Evolutionary conservation across 345 rosid genomes (phyloP).

Genomic region (Angophora floribunda): DNA sequence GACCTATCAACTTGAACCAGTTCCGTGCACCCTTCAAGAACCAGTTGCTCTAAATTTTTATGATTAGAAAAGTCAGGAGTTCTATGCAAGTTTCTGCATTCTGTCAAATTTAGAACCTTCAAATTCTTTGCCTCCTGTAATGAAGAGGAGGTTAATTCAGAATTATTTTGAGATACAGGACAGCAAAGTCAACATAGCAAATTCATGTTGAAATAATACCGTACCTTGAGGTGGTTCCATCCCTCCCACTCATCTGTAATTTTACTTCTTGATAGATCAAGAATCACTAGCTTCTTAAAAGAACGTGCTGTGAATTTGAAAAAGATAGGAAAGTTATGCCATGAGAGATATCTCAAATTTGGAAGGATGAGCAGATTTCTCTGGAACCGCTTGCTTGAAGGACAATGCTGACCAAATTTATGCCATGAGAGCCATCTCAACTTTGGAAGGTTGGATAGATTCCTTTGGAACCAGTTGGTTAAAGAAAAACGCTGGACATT

Average conservation of each 20-base stretch:
- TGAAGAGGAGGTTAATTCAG: neutral
- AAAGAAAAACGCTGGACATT: too few relatives aligned
- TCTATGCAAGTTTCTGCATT: neutral
- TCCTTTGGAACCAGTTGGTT: too few relatives aligned
- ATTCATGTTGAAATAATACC: neutral
- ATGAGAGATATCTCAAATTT: neutral
- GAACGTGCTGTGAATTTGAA: accelerated
- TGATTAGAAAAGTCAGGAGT: neutral
- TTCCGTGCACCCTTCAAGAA: neutral
- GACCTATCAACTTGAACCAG: neutral
- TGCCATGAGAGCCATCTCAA: too few relatives aligned
- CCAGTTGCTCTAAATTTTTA: neutral
- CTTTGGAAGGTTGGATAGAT: too few relatives aligned
- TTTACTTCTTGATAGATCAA: neutral
- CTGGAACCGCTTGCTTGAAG: neutral
- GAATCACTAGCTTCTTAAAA: accelerated
- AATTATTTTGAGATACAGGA: neutral
- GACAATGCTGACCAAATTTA: neutral
- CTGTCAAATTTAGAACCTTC: neutral
- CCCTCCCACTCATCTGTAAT: neutral
- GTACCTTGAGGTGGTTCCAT: neutral
- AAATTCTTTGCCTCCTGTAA: neutral
- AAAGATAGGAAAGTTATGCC: neutral
- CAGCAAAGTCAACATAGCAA: neutral
- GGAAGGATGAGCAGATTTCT: neutral